These are phyloP conservation scores for Nicotiana tabacum DNA, from an alignment of 257 asterid species.

Conservation along the genomic window DNA sequence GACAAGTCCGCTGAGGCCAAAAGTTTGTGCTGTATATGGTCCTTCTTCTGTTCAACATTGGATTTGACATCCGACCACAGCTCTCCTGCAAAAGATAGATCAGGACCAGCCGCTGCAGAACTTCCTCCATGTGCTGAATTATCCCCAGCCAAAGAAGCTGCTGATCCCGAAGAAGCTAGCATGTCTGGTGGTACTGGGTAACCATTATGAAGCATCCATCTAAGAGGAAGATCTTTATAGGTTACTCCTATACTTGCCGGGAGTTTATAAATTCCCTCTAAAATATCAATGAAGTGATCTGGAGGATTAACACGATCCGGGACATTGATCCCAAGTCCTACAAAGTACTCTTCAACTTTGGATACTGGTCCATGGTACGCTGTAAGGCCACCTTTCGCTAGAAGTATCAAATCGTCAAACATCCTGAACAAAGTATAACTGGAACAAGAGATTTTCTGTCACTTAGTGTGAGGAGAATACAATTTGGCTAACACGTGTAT, in stretches of 20 bases:
- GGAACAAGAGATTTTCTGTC: constrained; percentile 28
- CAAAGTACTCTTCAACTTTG: constrained; percentile 84
- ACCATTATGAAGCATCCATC: constrained; percentile 90
- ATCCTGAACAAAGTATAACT: constrained; percentile 81
- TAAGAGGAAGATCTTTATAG: constrained; percentile 70
- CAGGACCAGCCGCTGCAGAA: constrained; percentile 24
- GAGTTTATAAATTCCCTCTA: constrained; percentile 79
- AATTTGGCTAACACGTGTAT: neutral
- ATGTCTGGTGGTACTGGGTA: constrained; percentile 66
- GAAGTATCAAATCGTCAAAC: constrained; percentile 89
- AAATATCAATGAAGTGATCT: constrained; percentile 78
- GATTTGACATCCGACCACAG: constrained; percentile 57
- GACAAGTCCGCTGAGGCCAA: constrained; percentile 69
- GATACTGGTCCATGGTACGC: constrained; percentile 80
- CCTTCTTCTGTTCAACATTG: constrained; percentile 46
- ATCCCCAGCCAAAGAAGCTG: constrained; percentile 20
- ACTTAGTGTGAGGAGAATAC: neutral
- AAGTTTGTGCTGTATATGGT: constrained; percentile 50
- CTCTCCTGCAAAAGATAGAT: constrained; percentile 57
- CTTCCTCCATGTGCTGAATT: constrained; percentile 30
- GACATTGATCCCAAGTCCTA: constrained; percentile 50
- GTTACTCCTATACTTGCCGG: constrained; percentile 44
- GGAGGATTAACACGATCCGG: constrained; percentile 95
- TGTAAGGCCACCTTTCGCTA: constrained; percentile 89
- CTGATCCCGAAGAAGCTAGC: constrained; percentile 35